Percentiles rank a stretch among this genome's conserved stretches.
Conservation (phyloP, 176 grass and related monocot genomes). For the Carex myosuroides region DNA sequence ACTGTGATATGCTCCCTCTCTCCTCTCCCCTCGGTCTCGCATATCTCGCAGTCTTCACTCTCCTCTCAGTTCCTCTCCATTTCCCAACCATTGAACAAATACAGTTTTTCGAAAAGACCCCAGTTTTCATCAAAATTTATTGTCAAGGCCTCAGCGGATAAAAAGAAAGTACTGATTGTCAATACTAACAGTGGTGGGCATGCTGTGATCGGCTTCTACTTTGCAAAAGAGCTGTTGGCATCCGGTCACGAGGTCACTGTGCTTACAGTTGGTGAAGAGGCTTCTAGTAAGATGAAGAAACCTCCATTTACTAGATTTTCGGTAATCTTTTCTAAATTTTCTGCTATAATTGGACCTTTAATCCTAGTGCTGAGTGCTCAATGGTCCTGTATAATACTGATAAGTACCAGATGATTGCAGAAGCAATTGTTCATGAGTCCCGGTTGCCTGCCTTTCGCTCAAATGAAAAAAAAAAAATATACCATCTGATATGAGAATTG, state of each 20-base stretch:
- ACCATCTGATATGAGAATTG: not conserved
- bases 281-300: conserved; percentile 94
- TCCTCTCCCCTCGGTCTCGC: not conserved
- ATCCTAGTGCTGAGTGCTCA: not conserved
- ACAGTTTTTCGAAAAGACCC: not conserved
- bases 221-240: conserved; percentile 57
- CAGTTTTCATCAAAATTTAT: not conserved
- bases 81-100: not conserved
- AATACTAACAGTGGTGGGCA: conserved; percentile 76
- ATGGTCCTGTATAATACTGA: not conserved
- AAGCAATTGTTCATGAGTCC: not conserved
- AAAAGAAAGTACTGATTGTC: conserved; percentile 75
- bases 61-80: conserved; percentile 1
- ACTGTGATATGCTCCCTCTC: not conserved
- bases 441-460: not conserved
- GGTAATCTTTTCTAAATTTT: conserved; percentile 16
- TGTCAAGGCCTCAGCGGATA: conserved; percentile 21
- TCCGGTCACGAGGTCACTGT: conserved; percentile 71
- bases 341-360: not conserved
- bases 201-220: conserved; percentile 87
- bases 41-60: conserved; percentile 2
- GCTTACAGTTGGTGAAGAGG: conserved; percentile 80
- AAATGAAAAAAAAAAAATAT: not conserved
- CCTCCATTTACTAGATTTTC: conserved; percentile 80
- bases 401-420: not conserved